Base-by-base conservation (phyloP, 768 basidiomycete species). In the Chalciporus sphaerocephalus region DNA sequence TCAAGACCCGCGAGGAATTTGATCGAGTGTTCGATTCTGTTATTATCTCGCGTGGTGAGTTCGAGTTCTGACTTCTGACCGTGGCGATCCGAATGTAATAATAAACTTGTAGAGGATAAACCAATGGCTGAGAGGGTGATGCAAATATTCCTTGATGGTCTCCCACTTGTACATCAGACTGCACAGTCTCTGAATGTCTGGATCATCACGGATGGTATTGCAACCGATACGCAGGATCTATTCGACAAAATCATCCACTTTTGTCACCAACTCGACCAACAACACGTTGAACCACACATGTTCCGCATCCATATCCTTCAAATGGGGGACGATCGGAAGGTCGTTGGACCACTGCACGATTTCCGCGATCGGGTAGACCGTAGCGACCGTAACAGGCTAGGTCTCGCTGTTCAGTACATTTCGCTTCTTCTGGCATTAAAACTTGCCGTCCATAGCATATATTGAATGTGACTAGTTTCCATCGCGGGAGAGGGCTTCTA, bases 291-390 rank as follows among this genome's bases (percentile, higher is more conserved):
- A 9, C 15, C 44, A 4, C 30, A 58, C 27, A 51, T 59, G 56
- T 56, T 61, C 53, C 53, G 53, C 2, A 53, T 60, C 10, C 51
- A 60, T 27, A 20, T 61, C 15, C 25, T 60, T 36, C 59, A 60
- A 40, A 55, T 60, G 51, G 59, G 59, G 1, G 45, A 53, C 0
- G 53, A 60, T 27, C 52, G 56, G 35, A 61, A 39, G 18, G 59
- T 45, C 11, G 51, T 58, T 44, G 27, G 46, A 38, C 59, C 59
- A 4, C 48, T 60, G 12, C 45, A 56, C 7, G 53, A 56, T 36
- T 53, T 60, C 42, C 53, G 51, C 25, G 56, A 61, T 13, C 48
- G 44, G 21, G 23, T 61, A 16, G 49, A 44, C 3, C 45, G 48
- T 16, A 38, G 42, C 18, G 59, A 58, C 35, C 42, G 37, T 9